phyloP scores from a whole-genome alignment of 2,329 filamentous ascomycete genomes.

The Alternaria burnsii region DNA sequence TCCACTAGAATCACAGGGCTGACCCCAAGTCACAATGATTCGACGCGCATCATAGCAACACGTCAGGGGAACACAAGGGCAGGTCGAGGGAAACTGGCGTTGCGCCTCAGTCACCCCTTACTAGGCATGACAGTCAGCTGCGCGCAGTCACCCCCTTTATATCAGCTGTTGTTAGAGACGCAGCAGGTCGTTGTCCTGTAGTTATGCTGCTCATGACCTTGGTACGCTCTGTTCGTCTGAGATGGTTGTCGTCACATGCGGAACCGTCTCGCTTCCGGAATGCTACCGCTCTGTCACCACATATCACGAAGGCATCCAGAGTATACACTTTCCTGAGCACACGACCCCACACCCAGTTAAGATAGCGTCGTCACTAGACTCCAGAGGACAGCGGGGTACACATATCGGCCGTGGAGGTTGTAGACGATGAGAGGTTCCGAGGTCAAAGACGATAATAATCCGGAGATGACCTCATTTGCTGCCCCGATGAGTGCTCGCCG shows the following conservation, averaged over 20 bases:
- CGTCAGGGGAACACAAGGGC: slow-evolving; percentile 20
- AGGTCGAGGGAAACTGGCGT: slow-evolving; percentile 11
- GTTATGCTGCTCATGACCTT: not conserved
- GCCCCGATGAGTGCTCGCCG: slow-evolving; percentile 26
- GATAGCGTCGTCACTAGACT: slow-evolving; percentile 9
- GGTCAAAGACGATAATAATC: slow-evolving; percentile 40
- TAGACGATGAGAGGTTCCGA: slow-evolving; percentile 23
- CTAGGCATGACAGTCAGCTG: slow-evolving; percentile 30
- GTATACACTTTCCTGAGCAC: not conserved
- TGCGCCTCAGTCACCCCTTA: slow-evolving; percentile 23
- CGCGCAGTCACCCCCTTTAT: slow-evolving; percentile 14
- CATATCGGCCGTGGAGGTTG: slow-evolving; percentile 30
- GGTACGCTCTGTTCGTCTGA: not conserved
- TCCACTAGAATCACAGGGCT: slow-evolving; percentile 1
- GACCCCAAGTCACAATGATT: slow-evolving; percentile 4
- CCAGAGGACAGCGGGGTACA: slow-evolving; percentile 27
- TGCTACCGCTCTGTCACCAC: slow-evolving; percentile 1
- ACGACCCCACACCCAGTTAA: slow-evolving; percentile 3
- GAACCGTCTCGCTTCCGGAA: slow-evolving; percentile 3
- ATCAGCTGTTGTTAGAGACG: slow-evolving; percentile 15
- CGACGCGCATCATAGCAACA: slow-evolving; percentile 2
- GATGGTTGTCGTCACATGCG: not conserved
- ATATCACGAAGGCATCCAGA: not conserved
- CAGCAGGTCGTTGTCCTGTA: slow-evolving; percentile 8
- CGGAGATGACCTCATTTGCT: slow-evolving; percentile 20